These are phyloP conservation scores for Fusarium annulatum DNA, from an alignment of 2,329 filamentous ascomycete species.

Conservation along the genomic window DNA sequence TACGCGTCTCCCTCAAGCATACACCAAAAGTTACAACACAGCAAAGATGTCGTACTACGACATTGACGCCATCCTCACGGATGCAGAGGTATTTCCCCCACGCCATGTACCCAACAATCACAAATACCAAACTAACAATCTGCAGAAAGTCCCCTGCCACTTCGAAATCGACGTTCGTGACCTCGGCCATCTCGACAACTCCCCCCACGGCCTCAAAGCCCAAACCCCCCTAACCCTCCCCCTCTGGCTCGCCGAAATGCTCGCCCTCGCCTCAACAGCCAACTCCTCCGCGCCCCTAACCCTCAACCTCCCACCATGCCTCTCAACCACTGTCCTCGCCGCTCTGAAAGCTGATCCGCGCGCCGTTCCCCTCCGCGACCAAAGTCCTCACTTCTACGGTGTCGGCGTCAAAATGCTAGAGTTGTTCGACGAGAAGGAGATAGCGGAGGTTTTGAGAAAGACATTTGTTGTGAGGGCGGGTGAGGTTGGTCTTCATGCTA, in stretches of 20 bases:
- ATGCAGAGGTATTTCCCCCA: constrained; percentile 72
- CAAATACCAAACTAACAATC: background rate
- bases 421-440: constrained; percentile 82
- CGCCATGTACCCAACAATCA: background rate
- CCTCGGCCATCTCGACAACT: constrained; percentile 90
- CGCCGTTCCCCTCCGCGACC: constrained; percentile 80
- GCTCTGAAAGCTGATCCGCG: too few relatives aligned
- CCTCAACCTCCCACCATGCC: too few relatives aligned
- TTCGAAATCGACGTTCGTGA: constrained; percentile 91
- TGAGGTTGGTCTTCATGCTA: constrained; percentile 88
- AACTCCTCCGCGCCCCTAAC: too few relatives aligned
- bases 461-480: constrained; percentile 85
- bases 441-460: constrained; percentile 79
- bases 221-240: constrained; percentile 62
- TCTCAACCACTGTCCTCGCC: too few relatives aligned
- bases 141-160: constrained; percentile 91
- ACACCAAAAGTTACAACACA: background rate
- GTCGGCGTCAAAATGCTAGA: constrained; percentile 88
- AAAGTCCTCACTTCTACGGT: constrained; percentile 89
- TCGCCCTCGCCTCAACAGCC: too few relatives aligned
- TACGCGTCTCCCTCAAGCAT: constrained; percentile 34
- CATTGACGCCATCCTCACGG: constrained; percentile 84
- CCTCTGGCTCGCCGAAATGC: too few relatives aligned
- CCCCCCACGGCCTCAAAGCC: constrained; percentile 78
- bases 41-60: constrained; percentile 80